Base-by-base conservation (phyloP, 495 filamentous ascomycete genomes). In the Lindgomyces ingoldianus region DNA sequence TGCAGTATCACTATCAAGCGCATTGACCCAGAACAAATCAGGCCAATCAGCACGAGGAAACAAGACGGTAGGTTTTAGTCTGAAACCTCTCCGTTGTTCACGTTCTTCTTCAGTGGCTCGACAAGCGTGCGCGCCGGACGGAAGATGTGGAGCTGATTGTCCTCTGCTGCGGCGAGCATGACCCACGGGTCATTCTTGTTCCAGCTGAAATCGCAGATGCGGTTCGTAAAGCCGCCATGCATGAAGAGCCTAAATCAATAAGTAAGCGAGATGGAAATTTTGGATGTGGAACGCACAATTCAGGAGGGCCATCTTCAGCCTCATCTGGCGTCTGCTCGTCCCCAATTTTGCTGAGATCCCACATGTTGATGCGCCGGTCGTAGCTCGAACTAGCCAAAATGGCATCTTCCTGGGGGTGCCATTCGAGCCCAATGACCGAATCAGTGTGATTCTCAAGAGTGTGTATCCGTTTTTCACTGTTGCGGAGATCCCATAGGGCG, bases 211-310 rank as follows among this genome's bases (percentile, higher is more conserved):
- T 99, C 95, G 10, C 89, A 89, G 42, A 99, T 86, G 57, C 93
- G 88, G 73, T 96, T 96, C 16, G 93, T 99, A 77, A 98, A 95
- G 22, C 95, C 95, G 61, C 94, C 95, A 69, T 99, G 95, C 94
- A 99, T 99, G 74, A 99, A 99, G 52, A 70, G 67, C 22, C 66
- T 73, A 46, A 16, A 18, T 68, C 33, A 64, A 48, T 56, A 25
- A 16, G 6, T 27, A 64, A 27, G 18, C 12, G 14, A 60, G 22
- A n/a, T 24, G 21, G 10, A 42, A 18, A 9, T 45, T 33, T 21
- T n/a, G 64, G 47, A 26, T 18, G 39, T 6, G 36, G 3, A 45
- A 87, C 88, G 78, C 80, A 92, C 89, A 99, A 81, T 74, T 99
- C 95, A 42, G 95, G 94, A 9, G 92, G 90, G 0, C 95, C 95